Evolutionary conservation across 495 filamentous ascomycete species (phyloP), one percentile per base, ranked within the genome.

Genomic region (Lasiosphaeria miniovina): DNA sequence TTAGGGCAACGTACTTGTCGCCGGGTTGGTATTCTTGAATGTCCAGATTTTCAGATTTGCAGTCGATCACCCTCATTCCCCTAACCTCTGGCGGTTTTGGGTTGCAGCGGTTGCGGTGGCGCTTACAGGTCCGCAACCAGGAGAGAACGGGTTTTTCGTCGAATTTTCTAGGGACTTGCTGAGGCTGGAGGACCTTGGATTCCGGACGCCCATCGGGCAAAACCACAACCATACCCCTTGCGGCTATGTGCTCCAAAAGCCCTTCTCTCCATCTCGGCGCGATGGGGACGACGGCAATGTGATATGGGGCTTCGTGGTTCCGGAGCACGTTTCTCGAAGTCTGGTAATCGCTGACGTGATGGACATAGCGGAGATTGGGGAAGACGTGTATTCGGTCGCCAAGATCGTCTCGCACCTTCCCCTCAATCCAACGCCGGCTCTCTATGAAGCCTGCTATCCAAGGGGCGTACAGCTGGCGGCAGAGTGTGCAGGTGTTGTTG

Each of bases 371-470:
- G 38, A 62, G 55, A 55, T 62, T 54, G n/a, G 55, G 60, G 55
- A 62, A 62, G 55, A 62, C 55, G 55, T 62, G 60, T 40, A 62
- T 62, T 59, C 55, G 60, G 49, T 62, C 60, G 45, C 55, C 60
- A 32, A 54, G 17, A 36, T 62, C 43, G 24, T 58, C 52, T 36
- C 45, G 49, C 9, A 49, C 52, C 60, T 56, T 56, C 40, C 60
- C 32, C 52, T 58, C 43, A 48, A 55, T 54, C 55, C 52, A 56
- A 54, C 55, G 52, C 52, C 55, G 57, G 54, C 35, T 17, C 55
- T 62, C 55, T 9, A 62, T 8, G 48, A 53, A 62, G 9, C 36
- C 35, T 48, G 52, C 60, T 62, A 62, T 62, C 60, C 60, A 62
- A 56, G 60, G 60, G 48, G 60, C 49, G 49, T 62, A 49, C 36